Base-by-base conservation (phyloP, 805 yeast species). In the Peterozyma xylosa region DNA sequence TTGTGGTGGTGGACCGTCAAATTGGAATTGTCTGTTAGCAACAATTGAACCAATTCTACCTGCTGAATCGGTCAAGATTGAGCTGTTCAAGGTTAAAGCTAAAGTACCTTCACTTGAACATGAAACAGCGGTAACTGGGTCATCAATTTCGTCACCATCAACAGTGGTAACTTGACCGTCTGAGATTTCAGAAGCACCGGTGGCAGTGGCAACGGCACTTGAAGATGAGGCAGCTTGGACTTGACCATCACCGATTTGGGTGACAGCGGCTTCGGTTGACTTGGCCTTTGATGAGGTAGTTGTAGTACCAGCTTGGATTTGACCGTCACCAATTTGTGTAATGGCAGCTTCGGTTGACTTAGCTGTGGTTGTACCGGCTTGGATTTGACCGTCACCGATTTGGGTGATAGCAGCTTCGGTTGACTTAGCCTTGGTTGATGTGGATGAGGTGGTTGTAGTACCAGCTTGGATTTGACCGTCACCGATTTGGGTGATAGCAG, bases 1-100 rank as follows among this genome's bases (percentile, higher is more conserved):
- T 71, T 83, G 91, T 58, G 90, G 89, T 67, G 86, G 82, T 46
- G 86, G 86, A 58, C 86, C 86, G 59, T 82, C 86, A 58, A 80
- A 80, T 67, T 80, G 87, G 74, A 81, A 79, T 70, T 83, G 91
- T 70, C 84, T 73, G 80, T 82, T 83, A 43, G 89, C 80, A 54
- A 83, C 91, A 64, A 83, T 81, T 41, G 88, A 76, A 53, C 90
- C 90, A 52, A 83, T 65, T 74, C 91, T 78, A 39, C 84, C 84
- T 48, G 67, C 52, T 33, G 72, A 58, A 56, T 83, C 91, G 11
- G 67, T 72, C 55, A 84, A 68, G 40, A 76, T 56, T 51, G 78
- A 64, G 16, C 56, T 67, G 34, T 68, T 63, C 56, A 84, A 71
- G 33, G 71, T 66, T 73, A 82, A 68, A 37, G 79, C 66, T 56